Base-by-base conservation (phyloP, 176 grass and related monocot species). In the Zoysia pacifica region DNA sequence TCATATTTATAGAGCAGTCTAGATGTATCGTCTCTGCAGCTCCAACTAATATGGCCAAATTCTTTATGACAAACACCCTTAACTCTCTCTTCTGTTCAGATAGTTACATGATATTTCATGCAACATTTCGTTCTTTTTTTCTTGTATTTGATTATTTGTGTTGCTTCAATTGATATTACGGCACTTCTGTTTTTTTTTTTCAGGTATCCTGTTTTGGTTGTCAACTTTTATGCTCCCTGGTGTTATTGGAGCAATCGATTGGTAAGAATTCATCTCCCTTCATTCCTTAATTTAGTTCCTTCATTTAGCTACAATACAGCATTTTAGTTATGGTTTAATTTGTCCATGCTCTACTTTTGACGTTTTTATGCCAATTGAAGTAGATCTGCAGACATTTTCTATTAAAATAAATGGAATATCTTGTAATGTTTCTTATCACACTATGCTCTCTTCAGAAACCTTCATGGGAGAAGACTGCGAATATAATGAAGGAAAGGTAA, bases 211-310 rank as follows among this genome's bases (percentile, higher is more conserved):
- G 62, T 99, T 71, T 87, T 99, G 84, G 93, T 93, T 41, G 86
- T 99, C 82, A 99, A 99, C 66, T 99, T 99, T 76, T 99, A 86
- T 95, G 97, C 97, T 46, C 97, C 97, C 13, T 99, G 97, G 93
- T 99, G 97, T 86, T 93, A 90, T 39, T 95, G 97, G 97, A 99
- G 97, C 88, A 99, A 93, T 79, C 88, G 93, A 69, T 63, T 99
- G 90, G 97, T 99, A 79, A 83, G 76, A 81, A 80, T 77, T 86
- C 70, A 40, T 86, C 50, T 83, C 11, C 15, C 60, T 41, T 1
- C 52, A 37, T 78, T 85, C 67, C 11, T 28, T 74, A 7, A 48
- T 44, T 68, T 72, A 46, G 15, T 66, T 28, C 75, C 48, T 74
- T 66, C 16, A 80, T 40, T 59, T 28, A 28, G 18, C 16, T 9